Evolutionary conservation across 2,329 filamentous ascomycete species (phyloP).

Genomic region (Nothophaeocryptopus gaeumannii): DNA sequence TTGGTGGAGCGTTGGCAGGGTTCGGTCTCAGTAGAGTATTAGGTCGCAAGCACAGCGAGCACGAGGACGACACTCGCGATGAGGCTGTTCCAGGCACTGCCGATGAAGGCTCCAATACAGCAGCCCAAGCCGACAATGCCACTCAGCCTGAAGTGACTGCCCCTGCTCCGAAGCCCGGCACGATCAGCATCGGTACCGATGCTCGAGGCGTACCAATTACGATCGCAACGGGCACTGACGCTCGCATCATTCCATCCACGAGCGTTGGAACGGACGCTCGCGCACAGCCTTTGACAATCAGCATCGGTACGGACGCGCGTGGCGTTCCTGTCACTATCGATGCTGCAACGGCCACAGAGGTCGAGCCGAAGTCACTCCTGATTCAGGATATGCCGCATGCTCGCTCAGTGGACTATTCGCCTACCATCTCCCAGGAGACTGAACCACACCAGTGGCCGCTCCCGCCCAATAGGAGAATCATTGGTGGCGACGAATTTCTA

Average conservation of each 20-base stretch:
- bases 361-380: constrained; percentile 8
- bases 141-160: not conserved
- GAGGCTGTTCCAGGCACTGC: not conserved
- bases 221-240: constrained; percentile 13
- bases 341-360: constrained; percentile 7
- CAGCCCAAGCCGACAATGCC: not conserved
- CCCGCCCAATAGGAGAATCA: constrained; percentile 3
- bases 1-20: constrained; percentile 35
- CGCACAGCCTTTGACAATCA: constrained; percentile 4
- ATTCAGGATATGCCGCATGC: constrained; percentile 8
- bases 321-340: constrained; percentile 8
- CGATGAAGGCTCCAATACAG: not conserved
- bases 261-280: constrained; percentile 11
- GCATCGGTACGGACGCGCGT: constrained; percentile 17
- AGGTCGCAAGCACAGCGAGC: constrained; percentile 9
- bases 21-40: constrained; percentile 33
- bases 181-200: constrained; percentile 14
- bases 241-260: constrained; percentile 13
- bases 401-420: constrained; percentile 19
- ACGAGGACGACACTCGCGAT: constrained; percentile 1
- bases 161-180: not conserved
- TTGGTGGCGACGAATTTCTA: constrained; percentile 4
- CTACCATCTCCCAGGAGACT: constrained; percentile 42
- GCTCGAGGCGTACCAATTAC: constrained; percentile 13
- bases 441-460: constrained; percentile 29